Evolutionary conservation across 768 basidiomycete genomes (phyloP).

Genomic region (Psilocybe subaeruginosa): DNA sequence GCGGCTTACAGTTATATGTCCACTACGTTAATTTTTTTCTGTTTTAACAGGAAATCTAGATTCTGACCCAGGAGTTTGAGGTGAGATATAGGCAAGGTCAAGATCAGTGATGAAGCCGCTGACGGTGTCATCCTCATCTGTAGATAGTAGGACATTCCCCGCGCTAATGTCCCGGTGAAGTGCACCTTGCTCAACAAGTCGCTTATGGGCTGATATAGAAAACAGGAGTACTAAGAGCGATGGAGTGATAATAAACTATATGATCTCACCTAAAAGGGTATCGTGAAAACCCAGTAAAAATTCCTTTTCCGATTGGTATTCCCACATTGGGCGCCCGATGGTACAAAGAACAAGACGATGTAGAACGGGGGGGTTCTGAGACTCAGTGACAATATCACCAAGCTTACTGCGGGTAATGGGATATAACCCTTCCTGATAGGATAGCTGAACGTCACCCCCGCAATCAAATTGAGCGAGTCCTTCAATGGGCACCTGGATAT

Average conservation of each 20-base stretch:
- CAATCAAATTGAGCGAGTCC: background rate
- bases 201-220: background rate
- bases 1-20: no score
- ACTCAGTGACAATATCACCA: background rate
- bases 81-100: background rate
- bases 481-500: background rate
- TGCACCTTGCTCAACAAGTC: background rate
- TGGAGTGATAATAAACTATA: background rate
- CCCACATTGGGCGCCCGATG: background rate
- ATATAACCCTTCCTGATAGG: background rate
- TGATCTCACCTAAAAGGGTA: background rate
- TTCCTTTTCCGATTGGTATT: background rate
- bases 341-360: background rate
- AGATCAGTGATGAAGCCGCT: constrained; percentile 2
- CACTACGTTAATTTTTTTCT: no score
- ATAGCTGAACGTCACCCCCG: background rate
- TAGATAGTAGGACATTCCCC: constrained; percentile 1
- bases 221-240: background rate
- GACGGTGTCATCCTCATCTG: background rate
- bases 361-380: background rate
- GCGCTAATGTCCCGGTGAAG: constrained; percentile 9
- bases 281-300: background rate
- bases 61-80: no score
- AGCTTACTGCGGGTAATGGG: background rate
- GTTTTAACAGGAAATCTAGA: no score